Conservation (phyloP, 257 asterid species). For the Nicotiana attenuata region DNA sequence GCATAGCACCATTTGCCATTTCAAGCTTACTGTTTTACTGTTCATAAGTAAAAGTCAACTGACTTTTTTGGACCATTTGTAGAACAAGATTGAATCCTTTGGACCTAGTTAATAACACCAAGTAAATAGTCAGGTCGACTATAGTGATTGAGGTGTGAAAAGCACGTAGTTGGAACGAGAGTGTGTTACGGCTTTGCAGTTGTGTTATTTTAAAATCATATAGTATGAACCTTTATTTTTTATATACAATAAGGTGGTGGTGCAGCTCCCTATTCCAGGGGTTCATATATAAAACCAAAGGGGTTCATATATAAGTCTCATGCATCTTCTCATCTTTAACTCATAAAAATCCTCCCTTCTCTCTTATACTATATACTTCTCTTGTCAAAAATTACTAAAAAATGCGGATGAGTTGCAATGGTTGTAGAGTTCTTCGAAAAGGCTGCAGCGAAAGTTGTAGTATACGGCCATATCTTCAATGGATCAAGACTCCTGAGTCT, state of each 20-base stretch:
- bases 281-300: conserved; percentile 9
- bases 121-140: not conserved
- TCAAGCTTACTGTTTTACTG: not conserved
- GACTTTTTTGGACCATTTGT: not conserved
- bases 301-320: not conserved
- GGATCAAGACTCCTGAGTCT: conserved; percentile 59
- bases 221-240: not conserved
- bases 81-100: not conserved
- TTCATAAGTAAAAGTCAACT: not conserved
- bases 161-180: conserved; percentile 31
- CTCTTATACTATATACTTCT: not conserved
- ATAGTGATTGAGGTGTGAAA: conserved; percentile 20
- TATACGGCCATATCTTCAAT: conserved; percentile 68
- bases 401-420: conserved; percentile 86
- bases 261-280: conserved; percentile 57
- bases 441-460: conserved; percentile 76
- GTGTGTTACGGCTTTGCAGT: not conserved
- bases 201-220: not conserved
- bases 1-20: conserved; percentile 14
- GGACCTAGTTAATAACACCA: not conserved
- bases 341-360: not conserved
- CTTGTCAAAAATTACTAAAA: not conserved
- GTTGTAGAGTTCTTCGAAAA: conserved; percentile 77
- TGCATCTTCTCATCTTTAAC: not conserved
- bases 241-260: conserved; percentile 16